Conservation (phyloP, 345 rosid species). For the Gossypium sturtianum region DNA sequence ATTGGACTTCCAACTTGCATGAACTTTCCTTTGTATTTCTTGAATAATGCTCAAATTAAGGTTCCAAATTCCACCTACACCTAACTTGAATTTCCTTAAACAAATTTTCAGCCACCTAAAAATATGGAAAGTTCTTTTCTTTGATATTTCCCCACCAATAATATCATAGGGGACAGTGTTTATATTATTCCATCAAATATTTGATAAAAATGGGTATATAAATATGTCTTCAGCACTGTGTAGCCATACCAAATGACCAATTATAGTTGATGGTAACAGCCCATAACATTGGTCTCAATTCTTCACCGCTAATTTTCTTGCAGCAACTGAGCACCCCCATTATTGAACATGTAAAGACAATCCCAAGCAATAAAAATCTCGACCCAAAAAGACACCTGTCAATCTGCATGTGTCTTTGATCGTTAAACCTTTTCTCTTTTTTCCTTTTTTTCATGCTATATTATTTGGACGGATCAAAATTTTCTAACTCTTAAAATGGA, state of each 20-base stretch:
- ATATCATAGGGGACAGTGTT: neutral
- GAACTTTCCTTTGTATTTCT: neutral
- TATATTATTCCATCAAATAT: too few relatives aligned
- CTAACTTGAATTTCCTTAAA: too few relatives aligned
- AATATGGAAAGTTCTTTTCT: neutral
- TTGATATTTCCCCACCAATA: neutral
- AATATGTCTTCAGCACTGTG: neutral
- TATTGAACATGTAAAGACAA: slow-evolving; percentile 8
- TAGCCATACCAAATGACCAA: neutral
- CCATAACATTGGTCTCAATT: slow-evolving; percentile 1
- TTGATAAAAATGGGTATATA: too few relatives aligned
- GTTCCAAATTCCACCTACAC: neutral
- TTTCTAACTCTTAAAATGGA: neutral
- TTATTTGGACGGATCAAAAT: slow-evolving; percentile 18
- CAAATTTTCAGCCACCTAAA: neutral
- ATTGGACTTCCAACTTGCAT: neutral
- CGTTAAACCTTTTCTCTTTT: neutral
- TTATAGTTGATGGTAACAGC: neutral
- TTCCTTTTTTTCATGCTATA: neutral
- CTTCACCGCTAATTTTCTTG: slow-evolving; percentile 20
- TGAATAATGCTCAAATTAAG: neutral
- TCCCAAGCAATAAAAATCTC: neutral
- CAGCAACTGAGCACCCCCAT: neutral
- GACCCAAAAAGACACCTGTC: slow-evolving; percentile 13
- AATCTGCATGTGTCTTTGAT: neutral